Conservation (phyloP, 192 early-diverging fungal genomes). For the Entomortierella beljakovae region DNA sequence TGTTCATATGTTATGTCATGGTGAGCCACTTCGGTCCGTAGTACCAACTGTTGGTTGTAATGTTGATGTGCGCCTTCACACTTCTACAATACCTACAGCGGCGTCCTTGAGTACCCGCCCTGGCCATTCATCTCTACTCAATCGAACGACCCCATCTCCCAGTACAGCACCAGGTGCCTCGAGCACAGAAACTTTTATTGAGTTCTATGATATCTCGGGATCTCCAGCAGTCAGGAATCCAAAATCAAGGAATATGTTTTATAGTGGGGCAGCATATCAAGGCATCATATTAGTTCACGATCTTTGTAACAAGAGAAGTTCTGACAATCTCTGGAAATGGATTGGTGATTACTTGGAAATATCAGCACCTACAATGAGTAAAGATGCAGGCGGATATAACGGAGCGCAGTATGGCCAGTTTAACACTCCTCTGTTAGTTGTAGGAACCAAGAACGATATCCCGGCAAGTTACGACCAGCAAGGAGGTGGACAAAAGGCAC, state of each 20-base stretch:
- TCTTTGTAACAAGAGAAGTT: conserved; percentile 60
- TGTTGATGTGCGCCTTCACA: conserved; percentile 61
- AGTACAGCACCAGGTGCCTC: conserved; percentile 20
- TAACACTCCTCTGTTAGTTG: conserved; percentile 30
- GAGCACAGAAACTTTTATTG: conserved; percentile 55
- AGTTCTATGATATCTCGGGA: conserved; percentile 67
- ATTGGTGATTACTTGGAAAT: conserved; percentile 42
- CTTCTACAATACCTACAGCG: conserved; percentile 21
- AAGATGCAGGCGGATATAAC: neutral
- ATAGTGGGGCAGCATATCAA: conserved; percentile 52
- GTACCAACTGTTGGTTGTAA: conserved; percentile 63
- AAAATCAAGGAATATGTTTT: conserved; percentile 63
- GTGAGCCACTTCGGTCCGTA: conserved; percentile 48
- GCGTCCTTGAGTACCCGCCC: conserved; percentile 2
- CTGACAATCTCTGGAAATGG: conserved; percentile 69
- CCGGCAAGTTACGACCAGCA: neutral
- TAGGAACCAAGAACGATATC: conserved; percentile 43
- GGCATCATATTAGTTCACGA: conserved; percentile 68
- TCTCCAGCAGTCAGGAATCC: conserved; percentile 54
- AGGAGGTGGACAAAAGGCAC: neutral
- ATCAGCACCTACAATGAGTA: neutral
- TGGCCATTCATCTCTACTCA: conserved; percentile 5
- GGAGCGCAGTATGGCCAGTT: neutral
- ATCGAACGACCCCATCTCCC: conserved; percentile 11
- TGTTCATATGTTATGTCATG: conserved; percentile 64